Evolutionary conservation across 805 yeast genomes (phyloP).

Genomic region (Yamadazyma paraphyllophila): DNA sequence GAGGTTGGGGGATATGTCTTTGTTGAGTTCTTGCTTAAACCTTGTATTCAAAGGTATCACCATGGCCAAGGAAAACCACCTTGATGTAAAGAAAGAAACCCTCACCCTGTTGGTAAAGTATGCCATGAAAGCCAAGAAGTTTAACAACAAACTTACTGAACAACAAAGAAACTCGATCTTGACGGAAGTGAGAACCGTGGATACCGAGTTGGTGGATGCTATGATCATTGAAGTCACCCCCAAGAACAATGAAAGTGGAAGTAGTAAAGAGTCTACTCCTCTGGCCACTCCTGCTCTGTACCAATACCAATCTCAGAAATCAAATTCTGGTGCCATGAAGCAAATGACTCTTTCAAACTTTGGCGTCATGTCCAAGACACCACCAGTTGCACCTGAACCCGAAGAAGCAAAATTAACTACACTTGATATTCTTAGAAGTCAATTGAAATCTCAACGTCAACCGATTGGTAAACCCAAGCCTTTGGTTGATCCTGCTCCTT

Average conservation of each 20-base stretch:
- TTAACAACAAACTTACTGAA: slow-evolving; percentile 65
- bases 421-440: slow-evolving; percentile 34
- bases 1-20: slow-evolving; percentile 73
- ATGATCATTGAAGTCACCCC: slow-evolving; percentile 34
- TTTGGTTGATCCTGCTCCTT: slow-evolving; percentile 41
- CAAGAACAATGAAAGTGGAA: slow-evolving; percentile 1
- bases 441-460: slow-evolving; percentile 22
- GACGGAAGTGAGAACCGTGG: slow-evolving; percentile 56
- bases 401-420: slow-evolving; percentile 28
- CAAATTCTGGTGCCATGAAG: slow-evolving; percentile 12
- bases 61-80: slow-evolving; percentile 54
- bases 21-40: slow-evolving; percentile 69
- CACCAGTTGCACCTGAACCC: slow-evolving; percentile 31
- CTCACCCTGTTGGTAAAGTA: slow-evolving; percentile 58
- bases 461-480: slow-evolving; percentile 20
- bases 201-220: slow-evolving; percentile 52
- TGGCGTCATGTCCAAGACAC: slow-evolving; percentile 28
- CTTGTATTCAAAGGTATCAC: slow-evolving; percentile 66
- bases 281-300: background rate
- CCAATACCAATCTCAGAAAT: slow-evolving; percentile 1
- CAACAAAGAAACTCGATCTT: slow-evolving; percentile 66
- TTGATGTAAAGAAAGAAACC: slow-evolving; percentile 51
- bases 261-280: slow-evolving; percentile 12
- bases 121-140: slow-evolving; percentile 63
- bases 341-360: slow-evolving; percentile 37